Evolutionary conservation across 108 stramenopile genomes (phyloP).

Genomic region (Aurantiochytrium sp.): DNA sequence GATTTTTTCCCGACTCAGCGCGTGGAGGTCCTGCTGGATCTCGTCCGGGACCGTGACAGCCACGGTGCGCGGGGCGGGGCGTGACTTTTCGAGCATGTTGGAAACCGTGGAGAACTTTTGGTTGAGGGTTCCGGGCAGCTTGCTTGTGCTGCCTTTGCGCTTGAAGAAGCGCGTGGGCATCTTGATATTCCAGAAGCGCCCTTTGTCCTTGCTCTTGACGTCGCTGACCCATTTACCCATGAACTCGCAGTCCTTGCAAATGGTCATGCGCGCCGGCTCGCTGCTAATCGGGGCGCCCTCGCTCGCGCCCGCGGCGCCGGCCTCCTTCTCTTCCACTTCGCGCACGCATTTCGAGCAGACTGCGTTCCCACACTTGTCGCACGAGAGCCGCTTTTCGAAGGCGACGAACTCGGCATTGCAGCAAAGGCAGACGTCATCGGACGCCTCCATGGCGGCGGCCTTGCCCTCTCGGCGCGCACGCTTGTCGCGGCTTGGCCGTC

Average conservation of each 20-base stretch:
- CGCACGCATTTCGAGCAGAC: constrained; percentile 16
- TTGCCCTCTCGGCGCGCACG: too few species aligned
- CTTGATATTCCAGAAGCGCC: constrained; percentile 19
- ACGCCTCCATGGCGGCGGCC: neutral
- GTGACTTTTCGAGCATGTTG: neutral
- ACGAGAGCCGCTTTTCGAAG: neutral
- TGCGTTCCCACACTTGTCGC: neutral
- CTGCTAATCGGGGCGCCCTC: neutral
- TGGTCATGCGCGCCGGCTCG: neutral
- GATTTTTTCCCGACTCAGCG: constrained; percentile 2
- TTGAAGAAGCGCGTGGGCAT: constrained; percentile 3
- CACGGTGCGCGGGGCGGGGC: neutral
- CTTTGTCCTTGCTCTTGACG: neutral
- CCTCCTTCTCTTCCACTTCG: neutral
- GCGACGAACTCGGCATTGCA: neutral
- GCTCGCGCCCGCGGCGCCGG: neutral
- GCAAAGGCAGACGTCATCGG: neutral
- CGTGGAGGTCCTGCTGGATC: constrained; percentile 11
- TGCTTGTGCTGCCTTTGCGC: neutral
- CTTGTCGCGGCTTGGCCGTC: too few species aligned
- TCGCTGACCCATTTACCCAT: constrained; percentile 29
- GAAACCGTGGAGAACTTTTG: neutral
- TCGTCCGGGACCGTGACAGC: neutral
- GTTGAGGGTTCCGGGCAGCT: neutral
- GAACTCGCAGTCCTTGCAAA: constrained; percentile 29